phyloP scores from a whole-genome alignment of 1,284 basidiomycete genomes.

The Tilletia caries region DNA sequence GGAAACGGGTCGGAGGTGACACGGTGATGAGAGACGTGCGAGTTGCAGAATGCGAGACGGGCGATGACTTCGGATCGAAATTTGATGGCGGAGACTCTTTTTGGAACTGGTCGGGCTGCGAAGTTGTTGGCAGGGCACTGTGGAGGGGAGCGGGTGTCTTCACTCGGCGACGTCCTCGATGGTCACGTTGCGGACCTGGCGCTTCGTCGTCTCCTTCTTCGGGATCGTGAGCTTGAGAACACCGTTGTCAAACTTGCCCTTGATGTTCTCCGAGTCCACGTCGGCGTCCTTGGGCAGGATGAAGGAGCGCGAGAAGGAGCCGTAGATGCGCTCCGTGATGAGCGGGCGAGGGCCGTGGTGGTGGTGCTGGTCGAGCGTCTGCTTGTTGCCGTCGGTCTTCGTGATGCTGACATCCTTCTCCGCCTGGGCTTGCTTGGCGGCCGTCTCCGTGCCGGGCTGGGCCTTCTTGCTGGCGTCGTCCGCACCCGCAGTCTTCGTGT shows the following conservation, averaged over 20 bases:
- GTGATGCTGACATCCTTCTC: slow-evolving; percentile 12
- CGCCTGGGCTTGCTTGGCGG: not conserved
- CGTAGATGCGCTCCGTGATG: slow-evolving; percentile 34
- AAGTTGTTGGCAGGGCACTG: no score
- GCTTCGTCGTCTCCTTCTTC: slow-evolving; percentile 29
- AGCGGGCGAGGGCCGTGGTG: slow-evolving; percentile 26
- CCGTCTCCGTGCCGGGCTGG: not conserved
- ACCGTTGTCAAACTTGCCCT: slow-evolving; percentile 36
- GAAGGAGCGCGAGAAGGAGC: slow-evolving; percentile 38
- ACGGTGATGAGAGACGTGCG: no score
- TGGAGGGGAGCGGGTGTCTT: no score
- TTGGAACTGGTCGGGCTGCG: no score
- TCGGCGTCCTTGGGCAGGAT: slow-evolving; percentile 32
- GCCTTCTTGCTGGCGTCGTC: slow-evolving; percentile 5
- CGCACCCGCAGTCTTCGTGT: not conserved
- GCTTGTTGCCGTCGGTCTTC: slow-evolving; percentile 19
- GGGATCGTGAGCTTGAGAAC: slow-evolving; percentile 37
- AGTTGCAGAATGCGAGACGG: no score
- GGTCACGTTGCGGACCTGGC: slow-evolving; percentile 8
- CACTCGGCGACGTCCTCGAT: slow-evolving; percentile 11
- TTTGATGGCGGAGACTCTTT: no score
- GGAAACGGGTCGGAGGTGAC: no score
- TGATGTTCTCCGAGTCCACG: slow-evolving; percentile 26
- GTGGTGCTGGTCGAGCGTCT: not conserved
- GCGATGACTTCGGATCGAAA: no score